These are phyloP conservation scores for Cercophora sp. DNA, from an alignment of 495 filamentous ascomycete species.

Conservation along the genomic window DNA sequence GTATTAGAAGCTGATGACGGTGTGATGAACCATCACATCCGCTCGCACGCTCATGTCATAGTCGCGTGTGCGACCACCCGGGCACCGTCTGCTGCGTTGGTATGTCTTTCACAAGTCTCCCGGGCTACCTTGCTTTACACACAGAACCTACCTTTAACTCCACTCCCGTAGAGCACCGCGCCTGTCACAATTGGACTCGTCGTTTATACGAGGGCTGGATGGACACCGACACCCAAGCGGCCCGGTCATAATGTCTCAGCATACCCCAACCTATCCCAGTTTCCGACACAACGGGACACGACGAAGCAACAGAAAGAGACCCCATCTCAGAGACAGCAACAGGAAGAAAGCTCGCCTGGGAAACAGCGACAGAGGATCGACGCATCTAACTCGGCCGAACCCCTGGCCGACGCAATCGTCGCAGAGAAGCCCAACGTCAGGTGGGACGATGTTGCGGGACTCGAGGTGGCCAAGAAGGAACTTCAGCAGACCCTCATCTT, in stretches of 20 bases:
- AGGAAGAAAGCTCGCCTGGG: not conserved
- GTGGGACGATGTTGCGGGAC: constrained; percentile 92
- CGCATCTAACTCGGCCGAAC: not conserved
- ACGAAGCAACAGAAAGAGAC: no score
- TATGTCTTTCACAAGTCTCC: not conserved
- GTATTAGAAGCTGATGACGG: not conserved
- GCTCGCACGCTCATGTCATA: not conserved
- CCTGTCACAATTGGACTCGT: not conserved
- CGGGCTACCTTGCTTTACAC: no score
- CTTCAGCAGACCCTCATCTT: constrained; percentile 92
- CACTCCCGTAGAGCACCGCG: no score
- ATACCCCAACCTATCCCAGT: no score
- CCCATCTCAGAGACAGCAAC: not conserved
- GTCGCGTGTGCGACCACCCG: not conserved
- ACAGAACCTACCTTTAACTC: no score
- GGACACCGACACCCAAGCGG: not conserved
- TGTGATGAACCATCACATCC: not conserved
- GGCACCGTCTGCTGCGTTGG: no score
- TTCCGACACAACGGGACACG: no score
- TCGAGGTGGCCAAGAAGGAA: constrained; percentile 86
- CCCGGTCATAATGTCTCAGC: not conserved
- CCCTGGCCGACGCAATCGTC: constrained; percentile 59
- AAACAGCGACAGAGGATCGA: not conserved
- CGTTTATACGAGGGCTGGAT: not conserved
- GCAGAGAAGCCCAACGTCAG: constrained; percentile 86